Evolutionary conservation across 2,329 filamentous ascomycete genomes (phyloP), one percentile per base, ranked within the genome.

Genomic region (Verticillium isaacii): DNA sequence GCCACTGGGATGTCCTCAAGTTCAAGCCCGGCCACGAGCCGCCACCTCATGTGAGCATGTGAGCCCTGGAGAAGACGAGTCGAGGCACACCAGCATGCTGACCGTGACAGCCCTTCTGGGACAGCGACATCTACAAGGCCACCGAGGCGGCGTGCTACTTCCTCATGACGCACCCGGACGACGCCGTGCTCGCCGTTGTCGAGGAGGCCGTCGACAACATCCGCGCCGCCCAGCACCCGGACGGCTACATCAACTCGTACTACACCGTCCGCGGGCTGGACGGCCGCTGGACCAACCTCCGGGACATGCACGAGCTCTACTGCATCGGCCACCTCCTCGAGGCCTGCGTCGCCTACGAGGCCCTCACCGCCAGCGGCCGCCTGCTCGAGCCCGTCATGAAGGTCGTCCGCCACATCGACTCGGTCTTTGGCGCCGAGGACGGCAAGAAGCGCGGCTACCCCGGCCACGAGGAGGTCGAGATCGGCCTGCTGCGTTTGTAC

Each of bases 381-480:
- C 39, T 61, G 7, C 19, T 61, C 11, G 60, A 58, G 56, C 60
- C 60, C 2, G 60, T 58, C 19, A 52, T 58, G 39, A 57, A 58
- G 29, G 60, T 54, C 25, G 39, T 61, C 29, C 60, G 32, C 12
- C 60, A 61, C 29, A 50, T 61, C 0, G 56, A 58, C 39, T 54
- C 60, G 6, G 23, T 61, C 5, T 58, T 61, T 17, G 60, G 60
- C 3, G 7, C 60, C 0, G 60, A 58, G 23, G 2, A n/a, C 2
- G 56, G 60, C 1, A 61, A 61, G 56, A 61, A 14, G 25, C 60
- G 60, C 32, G 60, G 60, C 12, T 61, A 61, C 19, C 60, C 60
- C 9, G 60, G 60, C 19, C 60, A 61, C 32, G 14, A 61, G 19
- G 68, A 75, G 67, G 78, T 86, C 60, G 85, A 89, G 63, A 71